Evolutionary conservation across 768 basidiomycete genomes (phyloP), one percentile per base, ranked within the genome.

Genomic region (Pulveroboletus sp.): DNA sequence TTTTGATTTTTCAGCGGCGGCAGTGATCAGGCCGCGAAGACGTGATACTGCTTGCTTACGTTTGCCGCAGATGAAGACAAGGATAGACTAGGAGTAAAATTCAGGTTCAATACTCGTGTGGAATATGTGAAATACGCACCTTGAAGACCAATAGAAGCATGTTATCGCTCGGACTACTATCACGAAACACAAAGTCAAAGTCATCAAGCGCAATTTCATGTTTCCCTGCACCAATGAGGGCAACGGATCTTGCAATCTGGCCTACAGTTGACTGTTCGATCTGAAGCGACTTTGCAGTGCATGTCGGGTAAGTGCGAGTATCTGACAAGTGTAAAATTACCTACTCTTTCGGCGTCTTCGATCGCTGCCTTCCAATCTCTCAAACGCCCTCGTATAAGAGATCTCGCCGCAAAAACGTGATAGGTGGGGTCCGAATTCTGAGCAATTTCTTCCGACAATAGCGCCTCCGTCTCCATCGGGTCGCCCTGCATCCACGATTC

Each of bases 181-280:
- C 48, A 24, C 27, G 42, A 29, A 49, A 38, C 11, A 16, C 35
- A n/a, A 43, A 25, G 34, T 43, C 42, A n/a, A 43, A 38, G 12
- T 24, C 23, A 32, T 40, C 41, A 5, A 49, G 42, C 14, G 48
- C 48, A 12, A 4, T 29, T 6, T 43, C 42, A 4, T 24, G 16
- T 17, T 49, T 14, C 1, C 41, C 42, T 21, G 19, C 36, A 7
- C 48, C 41, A 4, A 34, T n/a, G 35, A 49, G 42, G 7, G 36
- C 48, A n/a, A 43, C 5, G 6, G 35, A 40, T 9, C 40, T 43
- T 24, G 47, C 47, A 12, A 43, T 43, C 3, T 49, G 47, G 11
- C 47, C 35, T 8, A 46, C 21, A 23, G 37, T 16, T 21, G 37
- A 46, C 5, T 21, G 27, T 23, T 46, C 29, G 4, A 43, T 21